Percentiles rank a stretch among this genome's conserved stretches.
Evolutionary conservation across 768 basidiomycete species (phyloP).

Genomic region (Macrolepiota dolichaula): DNA sequence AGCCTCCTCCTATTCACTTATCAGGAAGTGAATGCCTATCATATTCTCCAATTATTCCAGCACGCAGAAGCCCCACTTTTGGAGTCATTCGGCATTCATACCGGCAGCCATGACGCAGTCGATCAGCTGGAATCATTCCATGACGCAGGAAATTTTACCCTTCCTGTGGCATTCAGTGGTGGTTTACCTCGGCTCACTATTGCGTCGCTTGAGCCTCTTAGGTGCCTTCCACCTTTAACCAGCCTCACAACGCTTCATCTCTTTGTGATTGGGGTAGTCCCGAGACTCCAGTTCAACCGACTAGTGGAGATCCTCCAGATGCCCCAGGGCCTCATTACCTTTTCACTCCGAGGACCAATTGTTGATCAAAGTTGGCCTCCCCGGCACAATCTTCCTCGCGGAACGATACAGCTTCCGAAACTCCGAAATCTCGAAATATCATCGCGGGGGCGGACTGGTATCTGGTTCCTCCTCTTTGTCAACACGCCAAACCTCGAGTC

Average conservation of each 20-base stretch:
- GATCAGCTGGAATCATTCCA: not conserved
- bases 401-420: slow-evolving; percentile 22
- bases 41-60: slow-evolving; percentile 20
- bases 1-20: slow-evolving; percentile 23
- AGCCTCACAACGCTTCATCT: slow-evolving; percentile 31
- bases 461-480: slow-evolving; percentile 25
- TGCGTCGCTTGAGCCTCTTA: slow-evolving; percentile 24
- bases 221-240: slow-evolving; percentile 22
- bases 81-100: slow-evolving; percentile 19
- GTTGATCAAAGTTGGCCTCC: slow-evolving; percentile 18
- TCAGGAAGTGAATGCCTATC: slow-evolving; percentile 19
- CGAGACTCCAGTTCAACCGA: slow-evolving; percentile 14
- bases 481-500: slow-evolving; percentile 29
- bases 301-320: slow-evolving; percentile 18
- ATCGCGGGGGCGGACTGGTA: slow-evolving; percentile 20
- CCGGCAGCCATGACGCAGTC: not conserved
- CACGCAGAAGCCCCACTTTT: slow-evolving; percentile 21
- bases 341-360: slow-evolving; percentile 27
- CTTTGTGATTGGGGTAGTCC: slow-evolving; percentile 13
- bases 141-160: not conserved
- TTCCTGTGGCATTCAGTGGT: slow-evolving; percentile 16
- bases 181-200: slow-evolving; percentile 21
- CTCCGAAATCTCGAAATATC: slow-evolving; percentile 24
- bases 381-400: slow-evolving; percentile 12
- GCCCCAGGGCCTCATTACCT: slow-evolving; percentile 22